A percentile compares a stretch with the other conserved stretches of the same genome.
Conservation (phyloP, 2,329 filamentous ascomycete genomes). For the Cladosporium halotolerans region DNA sequence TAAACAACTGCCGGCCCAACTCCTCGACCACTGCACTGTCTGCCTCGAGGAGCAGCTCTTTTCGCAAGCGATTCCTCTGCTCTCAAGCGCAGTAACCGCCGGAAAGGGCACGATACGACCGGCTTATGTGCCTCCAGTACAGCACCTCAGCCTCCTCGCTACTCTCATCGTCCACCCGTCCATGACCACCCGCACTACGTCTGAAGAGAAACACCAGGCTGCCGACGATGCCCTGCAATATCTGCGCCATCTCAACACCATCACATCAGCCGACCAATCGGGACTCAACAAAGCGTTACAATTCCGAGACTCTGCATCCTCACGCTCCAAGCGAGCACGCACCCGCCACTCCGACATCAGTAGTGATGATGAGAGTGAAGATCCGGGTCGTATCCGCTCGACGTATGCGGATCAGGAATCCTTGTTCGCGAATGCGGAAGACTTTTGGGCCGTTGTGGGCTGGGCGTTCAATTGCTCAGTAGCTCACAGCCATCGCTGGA, state of each 20-base stretch:
- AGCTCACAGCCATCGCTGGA: constrained; percentile 67
- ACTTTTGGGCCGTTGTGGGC: constrained; percentile 83
- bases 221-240: constrained; percentile 63
- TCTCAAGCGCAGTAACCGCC: constrained; percentile 57
- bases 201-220: constrained; percentile 55
- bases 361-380: constrained; percentile 25
- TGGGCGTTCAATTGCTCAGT: constrained; percentile 92
- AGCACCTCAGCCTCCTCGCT: constrained; percentile 68
- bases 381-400: constrained; percentile 50
- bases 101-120: constrained; percentile 42
- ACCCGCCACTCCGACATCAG: constrained; percentile 27
- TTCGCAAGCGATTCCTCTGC: constrained; percentile 43
- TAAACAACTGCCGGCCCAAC: constrained; percentile 50
- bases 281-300: constrained; percentile 65
- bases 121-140: constrained; percentile 60
- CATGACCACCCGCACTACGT: constrained; percentile 66
- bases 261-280: constrained; percentile 65
- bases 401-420: constrained; percentile 59
- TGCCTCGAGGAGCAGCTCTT: constrained; percentile 69
- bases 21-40: constrained; percentile 61
- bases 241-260: constrained; percentile 58
- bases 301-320: constrained; percentile 42
- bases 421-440: constrained; percentile 68
- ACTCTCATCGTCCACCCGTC: constrained; percentile 77
- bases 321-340: constrained; percentile 17